phyloP scores from a whole-genome alignment of 2,329 filamentous ascomycete species.

The Phymatotrichopsis omnivora region DNA sequence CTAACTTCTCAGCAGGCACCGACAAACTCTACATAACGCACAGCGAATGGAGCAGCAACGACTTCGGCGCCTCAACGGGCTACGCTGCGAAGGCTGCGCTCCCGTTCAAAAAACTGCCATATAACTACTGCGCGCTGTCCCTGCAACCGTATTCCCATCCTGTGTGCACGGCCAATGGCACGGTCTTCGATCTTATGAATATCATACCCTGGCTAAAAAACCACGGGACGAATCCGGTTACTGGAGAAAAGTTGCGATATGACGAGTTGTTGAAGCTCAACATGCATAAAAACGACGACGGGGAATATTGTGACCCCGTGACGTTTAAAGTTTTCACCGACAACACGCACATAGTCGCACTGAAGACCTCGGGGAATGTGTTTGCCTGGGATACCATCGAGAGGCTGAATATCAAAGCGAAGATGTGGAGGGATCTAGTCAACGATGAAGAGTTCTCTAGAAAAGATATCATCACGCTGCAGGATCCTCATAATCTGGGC shows the following conservation, averaged over 20 bases:
- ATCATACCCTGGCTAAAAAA: constrained; percentile 92
- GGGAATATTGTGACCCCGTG: constrained; percentile 88
- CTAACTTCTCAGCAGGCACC: constrained; percentile 36
- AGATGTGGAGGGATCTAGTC: constrained; percentile 87
- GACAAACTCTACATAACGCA: constrained; percentile 72
- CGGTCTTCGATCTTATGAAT: constrained; percentile 89
- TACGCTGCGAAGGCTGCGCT: constrained; percentile 47
- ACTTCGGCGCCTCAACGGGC: constrained; percentile 59
- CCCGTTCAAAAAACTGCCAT: constrained; percentile 79
- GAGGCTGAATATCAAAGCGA: constrained; percentile 88
- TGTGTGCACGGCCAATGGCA: constrained; percentile 78
- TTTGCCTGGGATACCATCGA: constrained; percentile 95
- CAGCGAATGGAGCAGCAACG: constrained; percentile 91
- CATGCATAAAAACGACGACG: constrained; percentile 83
- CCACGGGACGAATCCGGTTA: constrained; percentile 83
- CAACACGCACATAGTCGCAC: constrained; percentile 90
- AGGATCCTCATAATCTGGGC: constrained; percentile 86
- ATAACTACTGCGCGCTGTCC: constrained; percentile 95
- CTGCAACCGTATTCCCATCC: constrained; percentile 92
- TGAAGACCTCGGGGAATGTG: constrained; percentile 81
- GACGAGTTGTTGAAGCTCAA: constrained; percentile 82
- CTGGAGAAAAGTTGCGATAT: constrained; percentile 65
- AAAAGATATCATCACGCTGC: constrained; percentile 88
- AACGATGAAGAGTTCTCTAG: constrained; percentile 78
- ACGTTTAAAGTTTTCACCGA: constrained; percentile 97